Percentiles rank a stretch among this genome's conserved stretches.
Conservation (phyloP, 768 basidiomycete species). For the Leccinum pellstonianum region DNA sequence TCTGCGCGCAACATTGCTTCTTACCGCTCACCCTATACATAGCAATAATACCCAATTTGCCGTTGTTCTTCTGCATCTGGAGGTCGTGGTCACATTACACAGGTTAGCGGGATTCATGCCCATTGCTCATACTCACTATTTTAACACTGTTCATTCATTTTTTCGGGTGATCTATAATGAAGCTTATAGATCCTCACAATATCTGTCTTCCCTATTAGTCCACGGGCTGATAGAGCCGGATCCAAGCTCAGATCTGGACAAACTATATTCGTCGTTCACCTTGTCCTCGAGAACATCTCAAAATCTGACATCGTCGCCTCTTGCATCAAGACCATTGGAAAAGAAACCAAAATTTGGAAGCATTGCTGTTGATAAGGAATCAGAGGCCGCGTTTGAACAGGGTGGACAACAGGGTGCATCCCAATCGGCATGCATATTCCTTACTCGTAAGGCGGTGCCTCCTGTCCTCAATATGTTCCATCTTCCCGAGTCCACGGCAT, state of each 20-base stretch:
- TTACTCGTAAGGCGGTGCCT: conserved; percentile 55
- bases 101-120: conserved; percentile 41
- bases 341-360: background rate
- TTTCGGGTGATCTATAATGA: conserved; percentile 1
- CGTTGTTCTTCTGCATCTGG: conserved; percentile 85
- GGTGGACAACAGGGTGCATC: conserved; percentile 1
- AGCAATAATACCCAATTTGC: conserved; percentile 83
- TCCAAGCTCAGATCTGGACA: conserved; percentile 53
- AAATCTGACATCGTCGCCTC: conserved; percentile 9
- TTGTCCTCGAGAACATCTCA: conserved; percentile 16
- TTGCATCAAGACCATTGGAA: conserved; percentile 13
- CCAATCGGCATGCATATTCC: conserved; percentile 37
- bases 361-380: conserved; percentile 1
- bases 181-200: conserved; percentile 72
- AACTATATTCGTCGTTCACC: conserved; percentile 45
- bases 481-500: conserved; percentile 43
- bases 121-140: background rate
- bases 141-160: conserved; percentile 1
- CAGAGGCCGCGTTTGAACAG: background rate
- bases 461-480: conserved; percentile 45
- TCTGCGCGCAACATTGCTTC: background rate
- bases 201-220: conserved; percentile 60
- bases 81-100: conserved; percentile 82
- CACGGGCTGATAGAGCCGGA: conserved; percentile 55
- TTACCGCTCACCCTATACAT: conserved; percentile 1